Conservation (phyloP, 1,284 basidiomycete species). For the Ganoderma lingzhi region DNA sequence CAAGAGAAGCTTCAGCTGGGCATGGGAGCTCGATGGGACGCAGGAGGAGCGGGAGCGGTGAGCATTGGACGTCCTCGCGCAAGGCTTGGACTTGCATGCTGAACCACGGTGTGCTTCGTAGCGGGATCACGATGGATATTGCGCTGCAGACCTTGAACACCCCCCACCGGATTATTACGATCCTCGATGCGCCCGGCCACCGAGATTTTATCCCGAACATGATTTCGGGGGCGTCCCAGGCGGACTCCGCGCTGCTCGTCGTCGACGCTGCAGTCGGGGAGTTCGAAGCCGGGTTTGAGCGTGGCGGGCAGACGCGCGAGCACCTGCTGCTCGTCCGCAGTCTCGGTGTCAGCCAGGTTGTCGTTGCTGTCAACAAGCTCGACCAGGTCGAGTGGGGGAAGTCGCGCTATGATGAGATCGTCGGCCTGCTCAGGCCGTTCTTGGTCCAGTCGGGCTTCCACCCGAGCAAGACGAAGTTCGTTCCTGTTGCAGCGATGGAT, state of each 20-base stretch:
- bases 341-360: conserved; percentile 92
- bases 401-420: conserved; percentile 88
- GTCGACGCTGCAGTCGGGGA: conserved; percentile 92
- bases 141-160: conserved; percentile 88
- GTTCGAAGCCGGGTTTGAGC: conserved; percentile 95
- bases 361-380: conserved; percentile 96
- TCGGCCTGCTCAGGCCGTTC: conserved; percentile 80
- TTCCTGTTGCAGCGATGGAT: conserved; percentile 91
- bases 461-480: conserved; percentile 80
- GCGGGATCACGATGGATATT: conserved; percentile 98
- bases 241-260: conserved; percentile 95
- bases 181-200: conserved; percentile 97
- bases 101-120: conserved; percentile 40
- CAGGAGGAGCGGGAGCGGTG: conserved; percentile 93
- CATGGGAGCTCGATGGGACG: conserved; percentile 96
- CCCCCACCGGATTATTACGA: conserved; percentile 82
- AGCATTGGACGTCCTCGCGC: conserved; percentile 31
- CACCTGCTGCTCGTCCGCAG: conserved; percentile 93
- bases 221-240: conserved; percentile 98
- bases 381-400: conserved; percentile 89
- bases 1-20: conserved; percentile 96
- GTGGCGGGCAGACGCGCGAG: conserved; percentile 96
- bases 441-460: conserved; percentile 89
- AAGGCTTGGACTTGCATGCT: neutral
- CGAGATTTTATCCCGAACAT: conserved; percentile 99